phyloP scores from a whole-genome alignment of 177 flowering plant species.

The Vitis hybrid region DNA sequence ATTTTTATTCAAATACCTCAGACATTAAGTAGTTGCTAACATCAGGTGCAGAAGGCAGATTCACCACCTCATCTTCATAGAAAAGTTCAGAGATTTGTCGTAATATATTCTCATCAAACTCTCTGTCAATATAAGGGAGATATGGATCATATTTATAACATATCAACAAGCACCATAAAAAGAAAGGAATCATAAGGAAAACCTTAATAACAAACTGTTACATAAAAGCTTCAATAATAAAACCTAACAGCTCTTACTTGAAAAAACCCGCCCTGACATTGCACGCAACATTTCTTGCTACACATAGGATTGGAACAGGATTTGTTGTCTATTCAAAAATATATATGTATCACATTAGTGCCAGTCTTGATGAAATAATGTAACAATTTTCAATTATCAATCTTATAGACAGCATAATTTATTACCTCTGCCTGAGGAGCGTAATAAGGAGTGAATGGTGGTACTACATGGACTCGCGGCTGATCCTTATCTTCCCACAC shows the following conservation, averaged over 20 bases:
- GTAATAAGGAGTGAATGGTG: conserved; percentile 91
- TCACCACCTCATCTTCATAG: conserved; percentile 75
- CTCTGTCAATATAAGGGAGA: conserved; percentile 40
- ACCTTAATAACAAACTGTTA: no score
- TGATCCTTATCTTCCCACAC: conserved; percentile 99
- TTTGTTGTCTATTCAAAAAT: conserved; percentile 59
- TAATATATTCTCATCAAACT: conserved; percentile 79
- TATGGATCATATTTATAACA: neutral
- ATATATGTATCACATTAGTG: neutral
- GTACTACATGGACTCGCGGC: conserved; percentile 95
- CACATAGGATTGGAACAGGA: conserved; percentile 92
- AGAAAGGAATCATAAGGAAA: neutral
- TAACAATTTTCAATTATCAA: neutral
- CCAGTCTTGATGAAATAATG: neutral
- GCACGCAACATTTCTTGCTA: conserved; percentile 98
- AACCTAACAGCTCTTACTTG: conserved; percentile 52
- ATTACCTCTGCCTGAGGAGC: conserved; percentile 99
- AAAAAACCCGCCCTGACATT: conserved; percentile 92
- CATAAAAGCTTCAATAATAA: neutral
- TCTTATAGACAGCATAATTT: neutral
- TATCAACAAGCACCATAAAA: neutral
- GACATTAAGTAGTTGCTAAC: conserved; percentile 85
- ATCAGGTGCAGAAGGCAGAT: conserved; percentile 84
- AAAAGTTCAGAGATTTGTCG: conserved; percentile 58
- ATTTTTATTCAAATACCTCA: conserved; percentile 59